These are phyloP conservation scores for Tephrocybe sp. DNA, from an alignment of 768 basidiomycete species.

Conservation along the genomic window DNA sequence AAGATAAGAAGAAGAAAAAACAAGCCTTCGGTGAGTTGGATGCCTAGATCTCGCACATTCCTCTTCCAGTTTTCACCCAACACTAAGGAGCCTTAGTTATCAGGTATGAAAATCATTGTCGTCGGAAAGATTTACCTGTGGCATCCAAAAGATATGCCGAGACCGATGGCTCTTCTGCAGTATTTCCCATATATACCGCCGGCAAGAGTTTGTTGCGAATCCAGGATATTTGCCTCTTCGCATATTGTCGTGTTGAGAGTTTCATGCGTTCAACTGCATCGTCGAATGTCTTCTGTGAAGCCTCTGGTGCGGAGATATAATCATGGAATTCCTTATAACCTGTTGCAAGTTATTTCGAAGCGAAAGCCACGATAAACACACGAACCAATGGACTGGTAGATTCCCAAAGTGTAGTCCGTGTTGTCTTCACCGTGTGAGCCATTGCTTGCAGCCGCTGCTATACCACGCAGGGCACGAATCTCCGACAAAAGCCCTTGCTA, in stretches of 20 bases:
- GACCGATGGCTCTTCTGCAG: slow-evolving; percentile 25
- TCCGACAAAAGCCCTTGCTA: slow-evolving; percentile 83
- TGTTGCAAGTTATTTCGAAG: slow-evolving; percentile 26
- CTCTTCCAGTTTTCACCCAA: slow-evolving; percentile 56
- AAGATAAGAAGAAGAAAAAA: not conserved
- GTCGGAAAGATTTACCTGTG: slow-evolving; percentile 40
- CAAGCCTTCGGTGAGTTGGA: slow-evolving; percentile 47
- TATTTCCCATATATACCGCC: slow-evolving; percentile 50
- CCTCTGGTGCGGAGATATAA: slow-evolving; percentile 49
- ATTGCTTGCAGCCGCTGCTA: slow-evolving; percentile 19
- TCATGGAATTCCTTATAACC: slow-evolving; percentile 90
- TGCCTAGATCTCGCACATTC: slow-evolving; percentile 51
- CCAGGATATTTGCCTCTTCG: slow-evolving; percentile 90
- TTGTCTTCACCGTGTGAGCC: slow-evolving; percentile 3
- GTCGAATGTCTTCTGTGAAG: slow-evolving; percentile 40
- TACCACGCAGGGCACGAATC: slow-evolving; percentile 51
- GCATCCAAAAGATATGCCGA: slow-evolving; percentile 63
- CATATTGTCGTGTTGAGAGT: slow-evolving; percentile 83
- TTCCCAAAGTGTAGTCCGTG: slow-evolving; percentile 74
- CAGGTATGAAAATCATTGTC: not conserved
- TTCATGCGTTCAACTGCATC: slow-evolving; percentile 79
- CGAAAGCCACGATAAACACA: not conserved
- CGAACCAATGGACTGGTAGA: slow-evolving; percentile 91
- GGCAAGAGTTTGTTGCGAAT: slow-evolving; percentile 88
- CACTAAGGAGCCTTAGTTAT: slow-evolving; percentile 28